Evolutionary conservation across 331 rosid genomes (phyloP), one percentile per base, ranked within the genome.

Genomic region (Arachis monticola): DNA sequence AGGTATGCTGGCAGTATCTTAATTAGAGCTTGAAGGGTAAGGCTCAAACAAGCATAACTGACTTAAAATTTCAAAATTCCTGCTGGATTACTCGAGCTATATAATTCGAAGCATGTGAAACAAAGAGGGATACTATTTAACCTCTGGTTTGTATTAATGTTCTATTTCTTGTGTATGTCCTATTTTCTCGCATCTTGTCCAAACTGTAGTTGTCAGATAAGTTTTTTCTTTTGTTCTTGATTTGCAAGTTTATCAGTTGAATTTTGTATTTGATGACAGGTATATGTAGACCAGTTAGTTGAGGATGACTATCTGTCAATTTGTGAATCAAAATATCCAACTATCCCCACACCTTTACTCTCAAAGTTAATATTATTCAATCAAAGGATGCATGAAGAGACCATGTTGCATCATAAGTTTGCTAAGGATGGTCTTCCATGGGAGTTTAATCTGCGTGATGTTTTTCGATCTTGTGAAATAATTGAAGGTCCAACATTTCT

Each of bases 381-480:
- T 78, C 90, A 79, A 81, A 84, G 87, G 73, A 83, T 94, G 90
- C 87, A 88, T 59, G 97, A 91, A 75, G 97, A 91, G 6, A 85
- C 85, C 60, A 88, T 89, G 88, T 1, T 88, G 75, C 52, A 90
- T 83, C 84, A 73, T 68, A 92, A 85, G 70, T 92, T 94, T 85
- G 93, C 92, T 51, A 90, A 83, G 83, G 93, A 87, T 57, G 97
- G 97, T 17, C 87, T 92, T n/a, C 96, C 99, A n/a, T 94, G 99
- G 99, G 99, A 94, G 82, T 94, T 94, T 67, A 94, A 92, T 85
- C 92, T 94, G 48, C 93, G 99, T 64, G 99, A 94, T 85, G 89
- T 94, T 53, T 66, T 94, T 79, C 95, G 99, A 67, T 94, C 89
- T 3, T 94, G 99, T 79, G 90, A 94, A 85, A 83, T 94, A 50